Evolutionary conservation across 306 rosid genomes (phyloP).

Genomic region (Cyclanthera cordifolia): DNA sequence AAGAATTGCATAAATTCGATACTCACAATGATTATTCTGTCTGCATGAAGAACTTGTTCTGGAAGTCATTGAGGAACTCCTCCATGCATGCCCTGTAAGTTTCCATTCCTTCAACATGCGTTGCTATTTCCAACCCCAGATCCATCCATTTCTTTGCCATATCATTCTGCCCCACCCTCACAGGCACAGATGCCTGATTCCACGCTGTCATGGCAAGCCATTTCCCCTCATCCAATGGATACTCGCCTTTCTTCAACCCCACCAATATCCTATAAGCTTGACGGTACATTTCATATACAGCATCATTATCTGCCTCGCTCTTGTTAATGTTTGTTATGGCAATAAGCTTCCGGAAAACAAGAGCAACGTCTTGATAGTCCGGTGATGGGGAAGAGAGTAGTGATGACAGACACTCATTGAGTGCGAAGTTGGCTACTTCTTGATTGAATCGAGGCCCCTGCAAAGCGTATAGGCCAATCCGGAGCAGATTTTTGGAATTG

Average conservation of each 20-base stretch:
- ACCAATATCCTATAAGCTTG: constrained; percentile 73
- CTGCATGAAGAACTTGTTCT: constrained; percentile 27
- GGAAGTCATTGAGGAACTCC: constrained; percentile 38
- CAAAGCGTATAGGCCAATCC: constrained; percentile 59
- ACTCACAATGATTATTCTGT: constrained; percentile 14
- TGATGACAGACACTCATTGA: constrained; percentile 66
- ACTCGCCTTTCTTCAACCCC: constrained; percentile 76
- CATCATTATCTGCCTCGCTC: constrained; percentile 73
- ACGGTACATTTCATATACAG: constrained; percentile 55
- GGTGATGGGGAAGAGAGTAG: constrained; percentile 61
- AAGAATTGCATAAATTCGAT: neutral
- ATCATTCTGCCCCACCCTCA: constrained; percentile 69
- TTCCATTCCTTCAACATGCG: constrained; percentile 73
- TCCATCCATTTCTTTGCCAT: constrained; percentile 75
- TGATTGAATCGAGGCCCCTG: constrained; percentile 56
- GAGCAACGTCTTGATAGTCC: constrained; percentile 59
- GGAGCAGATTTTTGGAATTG: constrained; percentile 60
- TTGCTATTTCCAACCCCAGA: constrained; percentile 63
- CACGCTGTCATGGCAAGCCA: constrained; percentile 96
- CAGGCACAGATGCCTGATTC: constrained; percentile 77
- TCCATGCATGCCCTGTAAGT: constrained; percentile 75
- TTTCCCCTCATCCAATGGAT: constrained; percentile 77
- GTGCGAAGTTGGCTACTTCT: constrained; percentile 63
- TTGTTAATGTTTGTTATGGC: constrained; percentile 49
- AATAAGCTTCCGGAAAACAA: constrained; percentile 64